Percentiles rank a stretch among this genome's conserved stretches.
Conservation (phyloP, 805 yeast species). For the Nakazawaea ernobii region DNA sequence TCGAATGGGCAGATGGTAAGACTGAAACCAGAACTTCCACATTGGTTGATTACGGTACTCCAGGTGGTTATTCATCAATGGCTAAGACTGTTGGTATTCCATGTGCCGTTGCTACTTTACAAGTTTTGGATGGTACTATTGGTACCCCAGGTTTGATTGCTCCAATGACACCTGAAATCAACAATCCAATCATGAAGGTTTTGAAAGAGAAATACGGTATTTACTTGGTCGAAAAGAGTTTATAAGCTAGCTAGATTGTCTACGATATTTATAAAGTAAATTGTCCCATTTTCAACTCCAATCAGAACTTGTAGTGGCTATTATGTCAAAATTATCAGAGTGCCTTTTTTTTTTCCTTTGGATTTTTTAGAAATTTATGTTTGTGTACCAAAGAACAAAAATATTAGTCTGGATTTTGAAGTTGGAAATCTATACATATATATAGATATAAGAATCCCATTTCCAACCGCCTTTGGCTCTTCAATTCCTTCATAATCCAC, state of each 20-base stretch:
- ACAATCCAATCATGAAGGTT: slow-evolving; percentile 85
- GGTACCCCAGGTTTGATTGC: slow-evolving; percentile 82
- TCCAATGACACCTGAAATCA: slow-evolving; percentile 87
- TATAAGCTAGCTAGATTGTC: slow-evolving; percentile 20
- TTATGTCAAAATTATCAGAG: background rate
- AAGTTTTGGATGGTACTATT: slow-evolving; percentile 75
- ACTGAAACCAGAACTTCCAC: slow-evolving; percentile 93
- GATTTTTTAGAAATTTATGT: background rate
- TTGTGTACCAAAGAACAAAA: background rate
- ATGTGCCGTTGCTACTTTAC: slow-evolving; percentile 90
- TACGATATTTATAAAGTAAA: background rate
- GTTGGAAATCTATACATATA: too few species aligned
- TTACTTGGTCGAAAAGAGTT: slow-evolving; percentile 81
- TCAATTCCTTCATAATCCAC: background rate
- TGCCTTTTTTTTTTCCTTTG: background rate
- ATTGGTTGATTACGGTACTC: slow-evolving; percentile 87
- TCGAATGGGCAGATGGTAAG: slow-evolving; percentile 91
- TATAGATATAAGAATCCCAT: too few species aligned
- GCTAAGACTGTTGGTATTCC: slow-evolving; percentile 98
- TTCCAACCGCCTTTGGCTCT: too few species aligned
- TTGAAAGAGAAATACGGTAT: slow-evolving; percentile 88
- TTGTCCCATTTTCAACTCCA: background rate
- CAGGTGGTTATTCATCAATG: slow-evolving; percentile 95
- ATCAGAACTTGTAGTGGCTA: background rate
- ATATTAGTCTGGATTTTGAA: background rate